phyloP scores from a whole-genome alignment of 169 alveolate genomes.

The Plasmodium coatneyi region DNA sequence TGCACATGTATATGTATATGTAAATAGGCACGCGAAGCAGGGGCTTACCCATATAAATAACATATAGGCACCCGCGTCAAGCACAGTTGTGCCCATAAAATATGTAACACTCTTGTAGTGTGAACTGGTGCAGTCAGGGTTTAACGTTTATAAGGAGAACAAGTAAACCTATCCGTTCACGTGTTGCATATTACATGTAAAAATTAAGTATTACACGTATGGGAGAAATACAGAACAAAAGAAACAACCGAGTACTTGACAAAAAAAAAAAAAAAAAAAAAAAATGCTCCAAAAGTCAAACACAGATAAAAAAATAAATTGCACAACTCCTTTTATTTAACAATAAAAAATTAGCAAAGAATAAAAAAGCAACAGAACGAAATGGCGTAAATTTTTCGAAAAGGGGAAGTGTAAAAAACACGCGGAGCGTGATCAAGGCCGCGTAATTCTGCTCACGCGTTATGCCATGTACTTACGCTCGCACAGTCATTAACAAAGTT shows the following conservation, averaged over 20 bases:
- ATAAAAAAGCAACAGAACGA: not conserved
- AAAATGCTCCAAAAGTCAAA: no score
- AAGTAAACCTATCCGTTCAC: not conserved
- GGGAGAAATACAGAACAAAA: not conserved
- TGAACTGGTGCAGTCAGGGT: not conserved
- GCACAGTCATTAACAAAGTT: not conserved
- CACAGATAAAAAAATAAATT: no score
- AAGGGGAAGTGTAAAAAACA: not conserved
- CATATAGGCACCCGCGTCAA: not conserved
- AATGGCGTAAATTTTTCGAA: not conserved
- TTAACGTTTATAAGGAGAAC: not conserved
- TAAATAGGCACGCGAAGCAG: not conserved
- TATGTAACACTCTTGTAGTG: not conserved
- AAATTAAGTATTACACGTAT: not conserved
- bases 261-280: no score
- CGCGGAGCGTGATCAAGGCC: not conserved
- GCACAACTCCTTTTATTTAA: not conserved
- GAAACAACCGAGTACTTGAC: not conserved
- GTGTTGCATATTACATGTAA: not conserved
- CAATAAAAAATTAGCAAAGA: not conserved
- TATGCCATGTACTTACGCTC: not conserved
- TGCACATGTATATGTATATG: not conserved
- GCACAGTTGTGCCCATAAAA: not conserved
- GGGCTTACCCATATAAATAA: not conserved
- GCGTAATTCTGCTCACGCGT: not conserved